phyloP scores from a whole-genome alignment of 352 stramenopile genomes.

The Lagenidium giganteum region DNA sequence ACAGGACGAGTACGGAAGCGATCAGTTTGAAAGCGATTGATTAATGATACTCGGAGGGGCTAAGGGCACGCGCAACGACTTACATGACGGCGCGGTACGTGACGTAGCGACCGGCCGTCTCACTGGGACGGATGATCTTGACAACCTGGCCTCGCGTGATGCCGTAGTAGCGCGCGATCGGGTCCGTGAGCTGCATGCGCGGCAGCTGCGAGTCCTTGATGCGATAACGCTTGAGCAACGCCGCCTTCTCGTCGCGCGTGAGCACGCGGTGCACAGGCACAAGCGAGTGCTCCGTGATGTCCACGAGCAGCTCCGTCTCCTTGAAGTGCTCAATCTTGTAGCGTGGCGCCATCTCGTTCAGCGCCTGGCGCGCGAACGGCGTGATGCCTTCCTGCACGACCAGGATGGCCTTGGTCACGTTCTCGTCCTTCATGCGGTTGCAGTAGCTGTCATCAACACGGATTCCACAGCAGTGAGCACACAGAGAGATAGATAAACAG shows the following conservation, averaged over 20 bases:
- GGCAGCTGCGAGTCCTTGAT: constrained; percentile 99
- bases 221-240: constrained; percentile 98
- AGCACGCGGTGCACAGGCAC: constrained; percentile 99
- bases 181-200: constrained; percentile 98
- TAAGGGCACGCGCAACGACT: no score
- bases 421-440: constrained; percentile 97
- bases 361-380: constrained; percentile 95
- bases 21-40: constrained; percentile 53
- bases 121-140: constrained; percentile 99
- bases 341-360: constrained; percentile 92
- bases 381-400: constrained; percentile 96
- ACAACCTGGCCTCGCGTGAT: constrained; percentile 98
- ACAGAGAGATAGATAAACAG: neutral
- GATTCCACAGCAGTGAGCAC: neutral
- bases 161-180: constrained; percentile 96
- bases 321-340: constrained; percentile 98
- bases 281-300: constrained; percentile 99
- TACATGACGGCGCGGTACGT: constrained; percentile 99
- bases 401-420: constrained; percentile 97
- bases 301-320: constrained; percentile 98
- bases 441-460: constrained; percentile 41
- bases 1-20: constrained; percentile 40
- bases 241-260: constrained; percentile 94
- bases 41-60: neutral
- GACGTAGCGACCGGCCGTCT: constrained; percentile 99